A percentile compares a stretch with the other conserved stretches of the same genome.
Evolutionary conservation across 345 rosid genomes (phyloP).

Genomic region (Triadica sebifera): DNA sequence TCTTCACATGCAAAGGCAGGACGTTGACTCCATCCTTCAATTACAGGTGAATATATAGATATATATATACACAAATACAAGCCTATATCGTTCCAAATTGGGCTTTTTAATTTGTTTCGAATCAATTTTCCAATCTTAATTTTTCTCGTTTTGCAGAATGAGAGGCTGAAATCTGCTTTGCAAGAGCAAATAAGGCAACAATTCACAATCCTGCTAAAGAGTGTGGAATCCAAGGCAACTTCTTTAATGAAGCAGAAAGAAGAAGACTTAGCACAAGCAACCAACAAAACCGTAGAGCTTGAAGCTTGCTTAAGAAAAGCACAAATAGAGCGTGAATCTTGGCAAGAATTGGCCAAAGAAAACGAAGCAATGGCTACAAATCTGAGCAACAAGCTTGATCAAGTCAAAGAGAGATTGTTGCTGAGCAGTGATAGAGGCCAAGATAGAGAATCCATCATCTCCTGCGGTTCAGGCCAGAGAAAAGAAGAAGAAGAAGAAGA

Average conservation of each 20-base stretch:
- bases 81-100: too few relatives aligned
- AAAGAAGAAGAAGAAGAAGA: too few relatives aligned
- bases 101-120: background rate
- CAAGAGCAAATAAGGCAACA: conserved; percentile 62
- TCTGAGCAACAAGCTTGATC: conserved; percentile 43
- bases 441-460: conserved; percentile 23
- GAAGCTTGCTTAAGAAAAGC: conserved; percentile 48
- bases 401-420: conserved; percentile 19
- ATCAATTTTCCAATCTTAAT: background rate
- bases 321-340: conserved; percentile 55
- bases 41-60: conserved; percentile 35
- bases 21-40: conserved; percentile 36
- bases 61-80: too few relatives aligned
- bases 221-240: conserved; percentile 40
- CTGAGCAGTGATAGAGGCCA: background rate
- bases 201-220: conserved; percentile 32
- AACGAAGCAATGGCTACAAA: conserved; percentile 53
- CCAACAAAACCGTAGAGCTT: conserved; percentile 50
- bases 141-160: conserved; percentile 34
- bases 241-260: conserved; percentile 52
- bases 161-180: conserved; percentile 45
- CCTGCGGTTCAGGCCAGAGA: conserved; percentile 9
- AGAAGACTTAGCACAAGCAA: conserved; percentile 53
- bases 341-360: conserved; percentile 61
- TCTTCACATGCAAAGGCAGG: conserved; percentile 40